phyloP scores from a whole-genome alignment of 2,329 filamentous ascomycete species.

The Epichloe festucae region DNA sequence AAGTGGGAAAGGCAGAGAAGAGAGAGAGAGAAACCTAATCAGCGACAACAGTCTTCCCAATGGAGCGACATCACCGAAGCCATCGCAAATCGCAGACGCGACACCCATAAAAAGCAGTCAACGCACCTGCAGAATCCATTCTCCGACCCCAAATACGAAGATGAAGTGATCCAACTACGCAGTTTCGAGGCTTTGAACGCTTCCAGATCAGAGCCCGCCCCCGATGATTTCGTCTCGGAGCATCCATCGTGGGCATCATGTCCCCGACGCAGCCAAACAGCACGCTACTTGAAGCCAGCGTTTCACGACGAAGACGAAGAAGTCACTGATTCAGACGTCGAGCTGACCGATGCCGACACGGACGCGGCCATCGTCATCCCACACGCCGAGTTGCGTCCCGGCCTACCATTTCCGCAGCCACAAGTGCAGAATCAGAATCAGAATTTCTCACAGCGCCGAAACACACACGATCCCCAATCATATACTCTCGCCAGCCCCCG shows the following conservation, averaged over 20 bases:
- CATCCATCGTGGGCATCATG: conserved; percentile 1
- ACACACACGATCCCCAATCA: background rate
- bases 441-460: background rate
- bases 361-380: background rate
- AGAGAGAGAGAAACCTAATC: background rate
- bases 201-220: background rate
- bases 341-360: conserved; percentile 13
- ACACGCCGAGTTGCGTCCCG: background rate
- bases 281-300: background rate
- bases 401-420: background rate
- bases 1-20: too few species aligned
- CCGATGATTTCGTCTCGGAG: conserved; percentile 3
- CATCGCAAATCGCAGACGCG: background rate
- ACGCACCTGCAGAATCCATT: conserved; percentile 1
- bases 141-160: conserved; percentile 4
- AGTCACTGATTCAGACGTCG: conserved; percentile 16
- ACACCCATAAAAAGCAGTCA: background rate
- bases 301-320: conserved; percentile 10
- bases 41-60: background rate
- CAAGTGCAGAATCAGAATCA: background rate
- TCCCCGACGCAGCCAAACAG: background rate
- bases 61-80: conserved; percentile 3
- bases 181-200: background rate
- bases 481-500: background rate
- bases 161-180: conserved; percentile 2